These are phyloP conservation scores for Didymosphaeria variabile DNA, from an alignment of 2,329 filamentous ascomycete species.

Conservation along the genomic window DNA sequence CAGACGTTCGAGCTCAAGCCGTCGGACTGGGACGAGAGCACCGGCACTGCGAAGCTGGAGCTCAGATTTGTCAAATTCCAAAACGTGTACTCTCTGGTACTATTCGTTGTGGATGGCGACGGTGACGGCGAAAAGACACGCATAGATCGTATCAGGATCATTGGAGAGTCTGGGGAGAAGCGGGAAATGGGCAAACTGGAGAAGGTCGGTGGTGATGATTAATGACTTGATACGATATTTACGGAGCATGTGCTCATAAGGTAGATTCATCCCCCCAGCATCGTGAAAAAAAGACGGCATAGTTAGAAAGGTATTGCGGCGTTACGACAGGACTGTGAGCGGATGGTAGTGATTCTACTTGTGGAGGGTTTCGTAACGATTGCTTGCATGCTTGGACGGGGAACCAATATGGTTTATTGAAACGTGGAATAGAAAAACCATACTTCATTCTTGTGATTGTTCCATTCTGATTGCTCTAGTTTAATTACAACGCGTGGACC, in stretches of 20 bases:
- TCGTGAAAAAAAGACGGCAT: background rate
- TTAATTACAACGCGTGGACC: no score
- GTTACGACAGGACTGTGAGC: background rate
- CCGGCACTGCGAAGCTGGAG: constrained; percentile 61
- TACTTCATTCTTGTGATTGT: background rate
- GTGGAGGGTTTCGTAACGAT: background rate
- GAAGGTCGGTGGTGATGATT: constrained; percentile 81
- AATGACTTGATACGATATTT: constrained; percentile 3
- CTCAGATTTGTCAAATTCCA: constrained; percentile 98
- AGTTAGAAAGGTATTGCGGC: background rate
- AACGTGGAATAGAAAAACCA: background rate
- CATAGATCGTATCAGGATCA: constrained; percentile 78
- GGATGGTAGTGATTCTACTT: background rate
- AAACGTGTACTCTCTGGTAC: constrained; percentile 82
- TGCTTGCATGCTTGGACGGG: background rate
- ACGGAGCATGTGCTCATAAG: background rate
- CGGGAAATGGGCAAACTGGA: constrained; percentile 92
- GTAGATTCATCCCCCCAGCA: background rate
- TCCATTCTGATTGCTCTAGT: no score
- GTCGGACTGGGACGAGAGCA: constrained; percentile 74
- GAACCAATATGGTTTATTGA: background rate
- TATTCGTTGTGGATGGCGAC: constrained; percentile 86
- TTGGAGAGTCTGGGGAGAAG: constrained; percentile 92
- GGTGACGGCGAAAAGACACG: constrained; percentile 87
- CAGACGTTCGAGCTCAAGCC: constrained; percentile 79